Evolutionary conservation across 768 basidiomycete genomes (phyloP).

Genomic region (Fistulinella prunicolor): DNA sequence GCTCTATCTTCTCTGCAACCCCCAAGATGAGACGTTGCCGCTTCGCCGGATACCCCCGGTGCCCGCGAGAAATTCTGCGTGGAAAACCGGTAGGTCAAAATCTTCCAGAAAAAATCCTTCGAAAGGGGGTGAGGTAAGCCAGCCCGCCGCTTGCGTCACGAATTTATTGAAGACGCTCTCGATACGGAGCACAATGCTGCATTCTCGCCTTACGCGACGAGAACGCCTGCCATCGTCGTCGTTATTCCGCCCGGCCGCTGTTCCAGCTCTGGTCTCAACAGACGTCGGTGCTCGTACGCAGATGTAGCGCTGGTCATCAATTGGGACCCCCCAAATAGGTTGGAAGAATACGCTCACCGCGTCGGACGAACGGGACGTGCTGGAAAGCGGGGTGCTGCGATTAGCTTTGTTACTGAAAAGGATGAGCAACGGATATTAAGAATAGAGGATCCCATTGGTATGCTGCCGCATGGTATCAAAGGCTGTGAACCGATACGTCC

Average conservation of each 20-base stretch:
- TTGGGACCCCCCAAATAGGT: slow-evolving; percentile 89
- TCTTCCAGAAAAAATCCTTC: slow-evolving; percentile 29
- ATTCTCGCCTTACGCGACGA: slow-evolving; percentile 90
- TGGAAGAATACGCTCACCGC: slow-evolving; percentile 95
- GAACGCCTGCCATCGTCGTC: slow-evolving; percentile 83
- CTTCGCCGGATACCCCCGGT: slow-evolving; percentile 65
- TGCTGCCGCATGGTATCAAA: slow-evolving; percentile 28
- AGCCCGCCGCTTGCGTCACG: slow-evolving; percentile 89
- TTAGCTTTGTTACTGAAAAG: slow-evolving; percentile 93
- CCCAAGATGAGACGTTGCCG: slow-evolving; percentile 71
- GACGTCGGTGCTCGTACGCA: slow-evolving; percentile 93
- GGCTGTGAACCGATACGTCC: neutral
- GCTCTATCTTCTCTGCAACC: slow-evolving; percentile 84
- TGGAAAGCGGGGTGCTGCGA: slow-evolving; percentile 82
- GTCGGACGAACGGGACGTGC: slow-evolving; percentile 92
- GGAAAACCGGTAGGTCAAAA: slow-evolving; percentile 29
- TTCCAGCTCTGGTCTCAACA: slow-evolving; percentile 90
- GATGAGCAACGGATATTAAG: slow-evolving; percentile 81
- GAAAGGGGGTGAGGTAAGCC: slow-evolving; percentile 52
- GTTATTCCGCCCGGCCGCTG: slow-evolving; percentile 78
- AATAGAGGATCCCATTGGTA: slow-evolving; percentile 87
- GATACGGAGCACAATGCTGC: slow-evolving; percentile 85
- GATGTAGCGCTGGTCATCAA: slow-evolving; percentile 96
- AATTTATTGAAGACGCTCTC: slow-evolving; percentile 69
- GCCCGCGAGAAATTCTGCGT: slow-evolving; percentile 16